Conservation (phyloP, 2,329 filamentous ascomycete genomes). For the Daldinia sp. region DNA sequence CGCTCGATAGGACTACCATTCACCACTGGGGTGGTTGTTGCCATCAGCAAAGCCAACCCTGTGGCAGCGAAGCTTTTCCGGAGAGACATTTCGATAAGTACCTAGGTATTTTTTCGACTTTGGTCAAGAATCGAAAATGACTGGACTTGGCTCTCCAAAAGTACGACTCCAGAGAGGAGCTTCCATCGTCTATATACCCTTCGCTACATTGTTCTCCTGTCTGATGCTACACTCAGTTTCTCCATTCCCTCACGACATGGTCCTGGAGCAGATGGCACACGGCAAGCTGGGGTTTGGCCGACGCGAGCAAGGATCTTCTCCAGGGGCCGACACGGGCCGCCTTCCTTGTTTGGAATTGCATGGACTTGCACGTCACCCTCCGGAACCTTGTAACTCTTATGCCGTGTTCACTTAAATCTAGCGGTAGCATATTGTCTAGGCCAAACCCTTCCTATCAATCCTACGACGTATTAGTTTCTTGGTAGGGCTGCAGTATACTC, state of each 20-base stretch:
- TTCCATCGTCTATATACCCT: conserved; percentile 30
- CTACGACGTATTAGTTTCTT: conserved; percentile 24
- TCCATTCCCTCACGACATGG: conserved; percentile 19
- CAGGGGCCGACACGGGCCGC: conserved; percentile 35
- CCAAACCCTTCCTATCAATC: conserved; percentile 24
- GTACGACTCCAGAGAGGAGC: not conserved
- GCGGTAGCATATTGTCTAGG: not conserved
- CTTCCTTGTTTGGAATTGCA: conserved; percentile 47
- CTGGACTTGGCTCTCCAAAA: conserved; percentile 7
- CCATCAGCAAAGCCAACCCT: conserved; percentile 44
- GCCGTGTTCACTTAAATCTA: conserved; percentile 4
- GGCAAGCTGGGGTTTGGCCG: conserved; percentile 33
- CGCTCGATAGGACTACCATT: conserved; percentile 38
- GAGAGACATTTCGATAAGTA: conserved; percentile 42
- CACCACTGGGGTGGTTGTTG: conserved; percentile 31
- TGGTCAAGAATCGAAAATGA: conserved; percentile 12
- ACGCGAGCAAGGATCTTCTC: conserved; percentile 26
- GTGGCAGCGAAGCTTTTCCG: conserved; percentile 41
- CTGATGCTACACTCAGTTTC: conserved; percentile 14
- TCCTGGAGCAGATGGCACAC: conserved; percentile 17
- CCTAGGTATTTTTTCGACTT: conserved; percentile 19
- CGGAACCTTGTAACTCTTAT: conserved; percentile 12
- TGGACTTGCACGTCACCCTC: conserved; percentile 35
- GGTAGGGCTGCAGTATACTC: not conserved
- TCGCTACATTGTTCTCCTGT: conserved; percentile 5